Conservation (phyloP, 257 asterid genomes). For the Plantago ovata region DNA sequence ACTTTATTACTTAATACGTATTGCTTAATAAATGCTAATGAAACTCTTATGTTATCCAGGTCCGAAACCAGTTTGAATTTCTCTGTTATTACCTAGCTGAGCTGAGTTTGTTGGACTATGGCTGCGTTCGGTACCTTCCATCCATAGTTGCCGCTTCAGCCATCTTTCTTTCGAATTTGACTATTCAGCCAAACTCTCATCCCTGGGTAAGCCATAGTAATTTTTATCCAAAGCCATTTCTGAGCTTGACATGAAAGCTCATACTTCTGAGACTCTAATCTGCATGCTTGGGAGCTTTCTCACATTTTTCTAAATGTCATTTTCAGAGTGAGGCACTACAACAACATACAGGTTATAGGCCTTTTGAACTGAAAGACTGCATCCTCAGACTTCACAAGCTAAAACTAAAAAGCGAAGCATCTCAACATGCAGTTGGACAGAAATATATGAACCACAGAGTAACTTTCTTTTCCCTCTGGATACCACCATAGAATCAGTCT, state of each 20-base stretch:
- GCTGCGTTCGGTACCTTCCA: constrained; percentile 63
- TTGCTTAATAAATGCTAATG: constrained; percentile 18
- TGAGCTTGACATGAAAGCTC: not conserved
- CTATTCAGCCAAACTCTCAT: constrained; percentile 40
- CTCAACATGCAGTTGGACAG: constrained; percentile 31
- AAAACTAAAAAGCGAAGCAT: constrained; percentile 28
- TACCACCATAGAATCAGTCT: constrained; percentile 2
- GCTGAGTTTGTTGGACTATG: constrained; percentile 67
- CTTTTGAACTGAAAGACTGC: constrained; percentile 61
- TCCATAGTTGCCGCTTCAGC: constrained; percentile 82
- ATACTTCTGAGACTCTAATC: not conserved
- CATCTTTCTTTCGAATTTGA: constrained; percentile 65
- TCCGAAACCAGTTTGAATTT: constrained; percentile 46
- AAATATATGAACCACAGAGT: constrained; percentile 53
- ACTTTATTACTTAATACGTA: not conserved
- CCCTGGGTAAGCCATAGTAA: constrained; percentile 68
- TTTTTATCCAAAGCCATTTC: not conserved
- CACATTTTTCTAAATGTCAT: not conserved
- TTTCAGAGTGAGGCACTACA: constrained; percentile 57
- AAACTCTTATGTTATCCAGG: constrained; percentile 36
- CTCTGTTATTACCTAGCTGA: constrained; percentile 70
- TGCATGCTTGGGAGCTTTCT: no score
- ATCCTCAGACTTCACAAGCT: constrained; percentile 41
- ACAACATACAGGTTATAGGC: constrained; percentile 52
- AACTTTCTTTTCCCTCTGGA: constrained; percentile 1